These are phyloP conservation scores for Delonix regia DNA, from an alignment of 306 rosid species.

Conservation along the genomic window DNA sequence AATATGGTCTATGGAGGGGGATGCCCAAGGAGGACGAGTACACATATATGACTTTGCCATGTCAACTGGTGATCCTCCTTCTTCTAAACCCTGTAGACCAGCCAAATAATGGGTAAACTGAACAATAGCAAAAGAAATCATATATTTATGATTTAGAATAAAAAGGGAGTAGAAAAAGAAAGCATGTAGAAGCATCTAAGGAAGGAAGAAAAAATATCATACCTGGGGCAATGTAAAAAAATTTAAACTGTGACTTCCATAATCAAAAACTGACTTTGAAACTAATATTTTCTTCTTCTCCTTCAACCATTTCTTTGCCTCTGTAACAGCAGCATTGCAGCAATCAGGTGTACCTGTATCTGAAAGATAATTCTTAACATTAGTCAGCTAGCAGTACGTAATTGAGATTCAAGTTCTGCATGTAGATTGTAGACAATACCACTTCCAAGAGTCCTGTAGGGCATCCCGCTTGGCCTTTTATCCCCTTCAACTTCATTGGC, in stretches of 20 bases:
- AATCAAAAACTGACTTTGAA: conserved; percentile 54
- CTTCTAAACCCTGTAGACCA: conserved; percentile 57
- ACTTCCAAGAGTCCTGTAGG: conserved; percentile 42
- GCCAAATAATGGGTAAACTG: conserved; percentile 23
- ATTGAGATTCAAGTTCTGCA: conserved; percentile 21
- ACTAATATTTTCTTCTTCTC: conserved; percentile 71
- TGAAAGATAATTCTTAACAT: conserved; percentile 36
- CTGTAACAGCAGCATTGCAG: conserved; percentile 68
- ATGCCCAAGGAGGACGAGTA: conserved; percentile 85
- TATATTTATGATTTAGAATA: conserved; percentile 19
- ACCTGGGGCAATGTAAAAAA: conserved; percentile 52
- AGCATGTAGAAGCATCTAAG: conserved; percentile 16
- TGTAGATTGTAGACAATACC: conserved; percentile 42
- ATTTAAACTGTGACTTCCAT: conserved; percentile 52
- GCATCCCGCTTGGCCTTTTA: conserved; percentile 49
- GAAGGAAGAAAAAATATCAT: conserved; percentile 41
- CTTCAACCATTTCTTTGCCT: conserved; percentile 84
- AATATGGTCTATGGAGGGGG: conserved; percentile 63
- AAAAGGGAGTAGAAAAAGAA: background rate
- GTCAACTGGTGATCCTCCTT: conserved; percentile 82
- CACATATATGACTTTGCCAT: conserved; percentile 87
- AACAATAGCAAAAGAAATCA: background rate
- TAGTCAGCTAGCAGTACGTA: conserved; percentile 23
- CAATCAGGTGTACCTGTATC: conserved; percentile 52
- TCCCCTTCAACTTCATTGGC: conserved; percentile 43